phyloP scores from a whole-genome alignment of 2,329 filamentous ascomycete genomes.

The Hypoxylon sp. region DNA sequence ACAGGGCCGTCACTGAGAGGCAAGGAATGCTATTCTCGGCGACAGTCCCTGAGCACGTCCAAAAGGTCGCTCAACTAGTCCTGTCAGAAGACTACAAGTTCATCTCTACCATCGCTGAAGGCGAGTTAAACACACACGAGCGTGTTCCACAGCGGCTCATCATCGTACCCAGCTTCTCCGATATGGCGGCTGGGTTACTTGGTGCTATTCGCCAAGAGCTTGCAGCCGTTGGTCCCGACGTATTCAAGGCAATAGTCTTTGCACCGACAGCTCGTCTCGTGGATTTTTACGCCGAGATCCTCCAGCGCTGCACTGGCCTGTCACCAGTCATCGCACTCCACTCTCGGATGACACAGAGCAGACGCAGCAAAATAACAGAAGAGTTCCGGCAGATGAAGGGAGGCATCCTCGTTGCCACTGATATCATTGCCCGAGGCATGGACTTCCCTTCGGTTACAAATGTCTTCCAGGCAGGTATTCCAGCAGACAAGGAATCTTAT shows the following conservation, averaged over 20 bases:
- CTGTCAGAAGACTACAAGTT: conserved; percentile 81
- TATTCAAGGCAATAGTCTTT: conserved; percentile 89
- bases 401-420: conserved; percentile 74
- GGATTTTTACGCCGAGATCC: conserved; percentile 64
- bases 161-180: conserved; percentile 75
- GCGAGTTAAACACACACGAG: conserved; percentile 82
- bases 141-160: conserved; percentile 80
- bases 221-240: conserved; percentile 53
- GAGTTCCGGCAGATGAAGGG: conserved; percentile 66
- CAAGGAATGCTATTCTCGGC: conserved; percentile 89
- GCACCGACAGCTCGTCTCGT: conserved; percentile 71
- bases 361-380: conserved; percentile 71
- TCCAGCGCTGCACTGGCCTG: conserved; percentile 57
- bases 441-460: conserved; percentile 78
- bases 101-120: conserved; percentile 81
- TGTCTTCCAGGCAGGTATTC: conserved; percentile 73
- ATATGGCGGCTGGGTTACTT: conserved; percentile 72
- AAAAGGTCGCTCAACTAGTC: conserved; percentile 77
- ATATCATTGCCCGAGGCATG: conserved; percentile 79
- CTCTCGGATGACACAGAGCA: conserved; percentile 64
- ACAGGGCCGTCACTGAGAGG: conserved; percentile 68
- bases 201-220: conserved; percentile 66
- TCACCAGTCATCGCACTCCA: conserved; percentile 63
- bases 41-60: conserved; percentile 83
- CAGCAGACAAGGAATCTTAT: conserved; percentile 72